Percentiles rank a stretch among this genome's conserved stretches.
phyloP scores from a whole-genome alignment of 2,329 filamentous ascomycete genomes.

The Tolypocladium nubicola region DNA sequence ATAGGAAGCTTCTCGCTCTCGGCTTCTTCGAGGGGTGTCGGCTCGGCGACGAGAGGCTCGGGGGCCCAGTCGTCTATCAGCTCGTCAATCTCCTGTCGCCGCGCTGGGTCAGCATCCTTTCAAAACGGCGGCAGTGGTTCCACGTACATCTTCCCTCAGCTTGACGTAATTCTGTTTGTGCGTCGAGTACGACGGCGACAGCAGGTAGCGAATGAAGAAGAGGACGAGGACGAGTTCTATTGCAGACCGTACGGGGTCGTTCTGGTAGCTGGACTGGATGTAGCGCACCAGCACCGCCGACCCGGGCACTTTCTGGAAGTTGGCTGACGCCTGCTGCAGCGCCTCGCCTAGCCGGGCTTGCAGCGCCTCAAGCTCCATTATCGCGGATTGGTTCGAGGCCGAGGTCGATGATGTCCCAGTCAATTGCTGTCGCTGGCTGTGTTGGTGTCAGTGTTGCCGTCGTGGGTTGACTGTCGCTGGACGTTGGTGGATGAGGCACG shows the following conservation, averaged over 20 bases:
- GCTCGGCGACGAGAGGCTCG: slow-evolving; percentile 72
- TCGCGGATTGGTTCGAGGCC: neutral
- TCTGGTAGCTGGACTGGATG: slow-evolving; percentile 93
- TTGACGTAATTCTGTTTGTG: slow-evolving; percentile 83
- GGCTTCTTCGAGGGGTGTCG: slow-evolving; percentile 63
- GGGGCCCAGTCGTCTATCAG: slow-evolving; percentile 94
- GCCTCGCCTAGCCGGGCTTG: slow-evolving; percentile 39
- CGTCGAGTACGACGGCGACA: slow-evolving; percentile 87
- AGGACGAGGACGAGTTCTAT: slow-evolving; percentile 90
- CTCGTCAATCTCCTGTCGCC: slow-evolving; percentile 73
- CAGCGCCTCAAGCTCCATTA: slow-evolving; percentile 54
- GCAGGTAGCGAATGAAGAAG: slow-evolving; percentile 88
- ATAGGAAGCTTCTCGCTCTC: slow-evolving; percentile 80
- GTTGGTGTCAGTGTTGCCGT: neutral
- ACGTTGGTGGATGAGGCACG: neutral
- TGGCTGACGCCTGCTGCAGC: slow-evolving; percentile 42
- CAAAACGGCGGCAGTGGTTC: neutral
- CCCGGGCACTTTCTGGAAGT: slow-evolving; percentile 85
- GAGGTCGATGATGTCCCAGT: neutral
- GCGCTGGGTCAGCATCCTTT: neutral
- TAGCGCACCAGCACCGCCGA: slow-evolving; percentile 92
- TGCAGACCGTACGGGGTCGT: slow-evolving; percentile 86
- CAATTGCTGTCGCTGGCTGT: neutral
- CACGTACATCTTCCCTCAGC: slow-evolving; percentile 61
- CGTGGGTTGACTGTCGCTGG: neutral